A percentile compares a stretch with the other conserved stretches of the same genome.
Evolutionary conservation across 2,329 filamentous ascomycete species (phyloP).

Genomic region (Cladosporium sp.): DNA sequence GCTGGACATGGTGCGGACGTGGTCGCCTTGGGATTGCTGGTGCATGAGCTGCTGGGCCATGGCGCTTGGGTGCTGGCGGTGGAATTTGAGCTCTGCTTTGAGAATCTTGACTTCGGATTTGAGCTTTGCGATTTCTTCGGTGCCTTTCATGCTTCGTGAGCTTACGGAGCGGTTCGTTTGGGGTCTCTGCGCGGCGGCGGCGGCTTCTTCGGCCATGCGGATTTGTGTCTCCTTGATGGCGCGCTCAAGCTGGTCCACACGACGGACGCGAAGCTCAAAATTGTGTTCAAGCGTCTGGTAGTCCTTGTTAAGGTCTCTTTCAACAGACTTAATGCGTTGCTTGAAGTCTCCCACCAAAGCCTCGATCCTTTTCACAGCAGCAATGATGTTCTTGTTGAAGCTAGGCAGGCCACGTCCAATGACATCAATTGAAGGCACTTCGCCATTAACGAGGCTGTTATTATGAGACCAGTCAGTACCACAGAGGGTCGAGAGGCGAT

Average conservation of each 20-base stretch:
- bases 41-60: conserved; percentile 32
- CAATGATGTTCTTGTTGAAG: conserved; percentile 84
- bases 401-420: conserved; percentile 80
- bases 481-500: conserved; percentile 77
- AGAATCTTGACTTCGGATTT: conserved; percentile 58
- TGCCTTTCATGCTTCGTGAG: conserved; percentile 37
- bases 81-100: conserved; percentile 61
- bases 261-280: conserved; percentile 74
- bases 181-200: conserved; percentile 18
- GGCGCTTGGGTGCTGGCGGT: conserved; percentile 43
- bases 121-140: conserved; percentile 55
- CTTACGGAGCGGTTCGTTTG: conserved; percentile 34
- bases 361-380: conserved; percentile 84
- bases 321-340: conserved; percentile 74
- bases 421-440: conserved; percentile 78
- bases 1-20: conserved; percentile 9
- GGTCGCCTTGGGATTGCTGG: conserved; percentile 20
- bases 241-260: conserved; percentile 80
- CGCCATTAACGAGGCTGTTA: conserved; percentile 83
- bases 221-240: conserved; percentile 62
- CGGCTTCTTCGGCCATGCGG: conserved; percentile 47
- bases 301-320: conserved; percentile 84
- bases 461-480: conserved; percentile 88
- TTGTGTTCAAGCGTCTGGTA: conserved; percentile 81
- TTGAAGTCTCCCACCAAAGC: conserved; percentile 73